Percentiles rank a stretch among this genome's conserved stretches.
Evolutionary conservation across 768 basidiomycete species (phyloP).

Genomic region (Megacollybia marginata): DNA sequence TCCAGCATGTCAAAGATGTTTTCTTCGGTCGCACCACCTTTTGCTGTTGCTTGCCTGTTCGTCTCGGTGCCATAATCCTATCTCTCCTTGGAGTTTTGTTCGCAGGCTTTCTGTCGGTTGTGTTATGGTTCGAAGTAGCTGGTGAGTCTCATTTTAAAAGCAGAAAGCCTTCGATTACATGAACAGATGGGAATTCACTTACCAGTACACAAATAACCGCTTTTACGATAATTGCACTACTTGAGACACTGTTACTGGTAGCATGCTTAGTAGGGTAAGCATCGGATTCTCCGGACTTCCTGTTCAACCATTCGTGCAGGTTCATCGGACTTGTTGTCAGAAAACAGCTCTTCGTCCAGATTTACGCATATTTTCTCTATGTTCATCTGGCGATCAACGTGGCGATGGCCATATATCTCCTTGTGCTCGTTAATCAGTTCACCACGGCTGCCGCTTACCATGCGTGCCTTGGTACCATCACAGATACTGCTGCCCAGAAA

Average conservation of each 20-base stretch:
- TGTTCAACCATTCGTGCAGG: slow-evolving; percentile 21
- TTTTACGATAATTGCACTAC: slow-evolving; percentile 42
- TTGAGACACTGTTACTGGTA: slow-evolving; percentile 46
- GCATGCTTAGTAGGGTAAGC: slow-evolving; percentile 52
- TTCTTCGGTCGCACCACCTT: slow-evolving; percentile 44
- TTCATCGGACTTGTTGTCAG: slow-evolving; percentile 57
- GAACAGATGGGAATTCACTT: slow-evolving; percentile 18
- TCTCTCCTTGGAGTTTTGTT: slow-evolving; percentile 46
- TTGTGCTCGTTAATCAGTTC: slow-evolving; percentile 40
- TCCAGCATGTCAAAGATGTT: slow-evolving; percentile 31
- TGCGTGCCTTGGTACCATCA: slow-evolving; percentile 39
- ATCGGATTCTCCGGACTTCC: not conserved
- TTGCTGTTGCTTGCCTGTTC: slow-evolving; percentile 59
- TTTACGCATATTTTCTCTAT: slow-evolving; percentile 51
- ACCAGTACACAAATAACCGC: slow-evolving; percentile 27
- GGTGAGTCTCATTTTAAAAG: slow-evolving; percentile 31
- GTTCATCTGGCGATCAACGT: slow-evolving; percentile 50
- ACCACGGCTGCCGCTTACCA: slow-evolving; percentile 32
- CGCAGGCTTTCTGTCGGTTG: slow-evolving; percentile 42
- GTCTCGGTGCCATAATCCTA: slow-evolving; percentile 51
- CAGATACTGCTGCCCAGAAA: slow-evolving; percentile 28
- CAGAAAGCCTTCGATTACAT: not conserved
- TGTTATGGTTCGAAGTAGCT: slow-evolving; percentile 56
- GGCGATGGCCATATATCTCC: slow-evolving; percentile 42
- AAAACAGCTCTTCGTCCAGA: slow-evolving; percentile 52